Evolutionary conservation across 2,329 filamentous ascomycete genomes (phyloP).

Genomic region (Fusarium scirpi): DNA sequence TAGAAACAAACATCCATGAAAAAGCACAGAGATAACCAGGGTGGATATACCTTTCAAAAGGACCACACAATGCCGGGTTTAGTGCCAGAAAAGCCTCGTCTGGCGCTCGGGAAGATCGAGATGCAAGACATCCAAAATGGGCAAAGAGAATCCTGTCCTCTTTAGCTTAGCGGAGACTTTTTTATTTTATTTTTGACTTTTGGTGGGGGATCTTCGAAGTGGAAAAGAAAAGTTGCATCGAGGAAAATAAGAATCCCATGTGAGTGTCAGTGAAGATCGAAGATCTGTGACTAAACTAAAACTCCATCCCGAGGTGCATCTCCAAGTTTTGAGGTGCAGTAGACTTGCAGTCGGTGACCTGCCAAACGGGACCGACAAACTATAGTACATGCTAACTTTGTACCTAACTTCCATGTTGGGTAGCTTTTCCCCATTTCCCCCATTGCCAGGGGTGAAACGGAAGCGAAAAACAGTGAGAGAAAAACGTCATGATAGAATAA

Average conservation of each 20-base stretch:
- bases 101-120: conserved; percentile 48
- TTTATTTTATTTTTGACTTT: background rate
- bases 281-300: conserved; percentile 3
- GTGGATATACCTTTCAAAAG: conserved; percentile 28
- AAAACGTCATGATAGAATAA: conserved; percentile 38
- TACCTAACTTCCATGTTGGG: background rate
- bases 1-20: conserved; percentile 29
- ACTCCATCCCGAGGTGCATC: background rate
- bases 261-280: background rate
- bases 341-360: background rate
- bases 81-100: conserved; percentile 45
- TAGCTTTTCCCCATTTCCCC: conserved; percentile 4
- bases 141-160: conserved; percentile 20
- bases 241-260: conserved; percentile 7
- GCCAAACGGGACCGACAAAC: background rate
- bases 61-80: conserved; percentile 32
- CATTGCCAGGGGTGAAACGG: conserved; percentile 40
- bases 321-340: background rate
- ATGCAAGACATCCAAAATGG: conserved; percentile 45
- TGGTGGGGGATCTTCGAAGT: conserved; percentile 34
- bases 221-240: conserved; percentile 7
- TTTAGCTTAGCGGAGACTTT: conserved; percentile 35
- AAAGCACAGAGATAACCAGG: conserved; percentile 6
- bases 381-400: background rate
- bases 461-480: conserved; percentile 3